Percentiles rank a stretch among this genome's conserved stretches.
Evolutionary conservation across 2,329 filamentous ascomycete genomes (phyloP).

Genomic region (Sporothrix protearum): DNA sequence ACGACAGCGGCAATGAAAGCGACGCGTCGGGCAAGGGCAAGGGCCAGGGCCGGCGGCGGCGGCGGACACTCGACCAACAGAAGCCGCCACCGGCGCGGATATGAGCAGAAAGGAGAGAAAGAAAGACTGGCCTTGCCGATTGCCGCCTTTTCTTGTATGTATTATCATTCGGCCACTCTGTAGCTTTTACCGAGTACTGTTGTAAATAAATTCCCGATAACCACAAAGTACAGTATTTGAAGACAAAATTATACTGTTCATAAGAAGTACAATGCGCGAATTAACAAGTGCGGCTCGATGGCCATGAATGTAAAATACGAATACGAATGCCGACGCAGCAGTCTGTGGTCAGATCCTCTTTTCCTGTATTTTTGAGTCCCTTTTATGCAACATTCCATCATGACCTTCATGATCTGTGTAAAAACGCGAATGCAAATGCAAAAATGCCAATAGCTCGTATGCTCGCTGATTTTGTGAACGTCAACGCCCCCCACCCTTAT

Average conservation of each 20-base stretch:
- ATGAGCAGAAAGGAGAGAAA: background rate
- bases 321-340: no score
- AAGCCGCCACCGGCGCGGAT: conserved; percentile 15
- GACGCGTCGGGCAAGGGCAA: background rate
- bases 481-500: background rate
- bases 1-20: background rate
- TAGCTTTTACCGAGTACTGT: background rate
- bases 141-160: background rate
- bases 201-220: background rate
- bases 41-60: conserved; percentile 10
- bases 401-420: no score
- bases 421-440: background rate
- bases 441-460: background rate
- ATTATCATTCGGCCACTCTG: background rate
- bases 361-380: no score
- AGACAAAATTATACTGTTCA: background rate
- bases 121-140: background rate
- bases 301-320: no score
- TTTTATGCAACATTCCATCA: no score
- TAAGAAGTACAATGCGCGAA: background rate
- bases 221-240: background rate
- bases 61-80: conserved; percentile 17
- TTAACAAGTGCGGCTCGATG: background rate
- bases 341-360: background rate
- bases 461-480: background rate